Conservation (phyloP, 257 asterid genomes). For the Jasminum sambac region DNA sequence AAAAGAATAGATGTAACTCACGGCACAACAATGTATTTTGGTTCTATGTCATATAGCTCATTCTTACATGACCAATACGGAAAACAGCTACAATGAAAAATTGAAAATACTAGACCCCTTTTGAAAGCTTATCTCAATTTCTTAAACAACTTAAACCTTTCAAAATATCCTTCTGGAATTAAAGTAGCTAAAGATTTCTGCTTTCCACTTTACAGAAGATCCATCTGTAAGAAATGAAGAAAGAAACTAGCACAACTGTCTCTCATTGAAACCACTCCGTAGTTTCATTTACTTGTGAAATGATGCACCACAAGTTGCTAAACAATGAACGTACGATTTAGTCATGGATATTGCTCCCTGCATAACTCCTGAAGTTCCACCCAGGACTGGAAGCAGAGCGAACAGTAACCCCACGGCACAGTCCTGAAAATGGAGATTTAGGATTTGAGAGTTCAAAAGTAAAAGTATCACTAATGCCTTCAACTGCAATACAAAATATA, state of each 20-base stretch:
- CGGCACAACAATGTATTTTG: background rate
- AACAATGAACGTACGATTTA: slow-evolving; percentile 70
- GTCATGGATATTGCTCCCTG: slow-evolving; percentile 96
- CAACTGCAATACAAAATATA: slow-evolving; percentile 19
- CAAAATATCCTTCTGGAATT: background rate
- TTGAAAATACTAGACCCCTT: background rate
- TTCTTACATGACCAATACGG: background rate
- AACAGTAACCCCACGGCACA: slow-evolving; percentile 98
- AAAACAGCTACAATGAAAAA: slow-evolving; percentile 6
- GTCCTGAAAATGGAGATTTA: slow-evolving; percentile 55
- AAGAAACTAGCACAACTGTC: background rate
- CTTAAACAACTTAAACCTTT: background rate
- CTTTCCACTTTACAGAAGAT: slow-evolving; percentile 17
- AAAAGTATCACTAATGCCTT: background rate
- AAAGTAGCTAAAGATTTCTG: background rate
- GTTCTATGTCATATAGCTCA: background rate
- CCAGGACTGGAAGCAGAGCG: slow-evolving; percentile 96
- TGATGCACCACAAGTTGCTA: background rate
- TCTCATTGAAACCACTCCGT: background rate
- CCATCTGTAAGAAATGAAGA: slow-evolving; percentile 9
- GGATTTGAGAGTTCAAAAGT: slow-evolving; percentile 11
- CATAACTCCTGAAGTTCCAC: slow-evolving; percentile 93
- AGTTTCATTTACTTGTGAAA: background rate
- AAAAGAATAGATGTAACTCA: background rate
- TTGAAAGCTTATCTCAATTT: slow-evolving; percentile 9